Conservation (phyloP, 495 filamentous ascomycete species). For the Niebla homalea region DNA sequence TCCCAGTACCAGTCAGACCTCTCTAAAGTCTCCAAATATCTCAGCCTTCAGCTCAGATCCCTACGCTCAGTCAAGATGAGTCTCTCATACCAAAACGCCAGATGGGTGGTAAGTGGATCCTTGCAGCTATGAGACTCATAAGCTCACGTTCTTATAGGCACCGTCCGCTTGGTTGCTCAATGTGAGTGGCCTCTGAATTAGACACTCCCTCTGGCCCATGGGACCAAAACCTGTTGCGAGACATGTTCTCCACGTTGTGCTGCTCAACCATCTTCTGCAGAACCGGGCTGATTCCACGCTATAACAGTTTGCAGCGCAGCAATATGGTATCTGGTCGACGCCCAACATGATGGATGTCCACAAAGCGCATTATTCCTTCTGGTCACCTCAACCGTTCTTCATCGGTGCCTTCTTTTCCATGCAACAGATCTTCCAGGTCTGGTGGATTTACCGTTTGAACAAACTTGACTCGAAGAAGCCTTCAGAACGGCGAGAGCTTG, state of each 20-base stretch:
- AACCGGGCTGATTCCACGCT: constrained; percentile 13
- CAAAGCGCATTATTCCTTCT: constrained; percentile 37
- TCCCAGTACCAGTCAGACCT: too few species aligned
- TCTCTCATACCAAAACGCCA: constrained; percentile 25
- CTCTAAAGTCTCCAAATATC: too few species aligned
- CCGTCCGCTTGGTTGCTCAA: too few species aligned
- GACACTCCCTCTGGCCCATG: too few species aligned
- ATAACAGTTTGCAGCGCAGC: constrained; percentile 36
- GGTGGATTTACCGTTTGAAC: constrained; percentile 36
- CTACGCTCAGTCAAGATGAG: constrained; percentile 18
- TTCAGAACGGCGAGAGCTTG: constrained; percentile 19
- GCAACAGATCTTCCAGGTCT: constrained; percentile 39
- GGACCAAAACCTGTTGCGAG: neutral
- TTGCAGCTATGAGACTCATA: too few species aligned
- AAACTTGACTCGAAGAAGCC: constrained; percentile 25
- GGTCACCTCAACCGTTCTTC: constrained; percentile 36
- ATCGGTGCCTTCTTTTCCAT: constrained; percentile 42
- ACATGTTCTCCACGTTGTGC: neutral
- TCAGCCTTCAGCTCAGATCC: too few species aligned
- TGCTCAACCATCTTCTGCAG: neutral
- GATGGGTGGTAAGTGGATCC: constrained; percentile 18
- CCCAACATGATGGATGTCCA: constrained; percentile 41
- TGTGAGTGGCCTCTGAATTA: too few species aligned
- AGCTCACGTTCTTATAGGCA: too few species aligned
- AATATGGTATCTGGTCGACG: constrained; percentile 31